Percentiles rank a stretch among this genome's conserved stretches.
Evolutionary conservation across 2,329 filamentous ascomycete genomes (phyloP).

Genomic region (Alternaria solani): DNA sequence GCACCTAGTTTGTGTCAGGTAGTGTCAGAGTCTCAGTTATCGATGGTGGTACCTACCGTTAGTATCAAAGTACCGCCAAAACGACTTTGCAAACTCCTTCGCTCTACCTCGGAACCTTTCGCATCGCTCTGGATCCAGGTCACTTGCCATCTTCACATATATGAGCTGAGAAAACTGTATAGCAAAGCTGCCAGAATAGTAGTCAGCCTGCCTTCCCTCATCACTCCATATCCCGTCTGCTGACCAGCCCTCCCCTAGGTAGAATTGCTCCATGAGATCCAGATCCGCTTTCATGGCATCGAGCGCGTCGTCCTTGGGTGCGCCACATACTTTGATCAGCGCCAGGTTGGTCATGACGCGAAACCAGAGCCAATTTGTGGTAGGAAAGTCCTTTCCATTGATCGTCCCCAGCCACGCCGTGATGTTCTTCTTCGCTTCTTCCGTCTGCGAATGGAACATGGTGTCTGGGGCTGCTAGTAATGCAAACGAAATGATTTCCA

Average conservation of each 20-base stretch:
- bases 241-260: constrained; percentile 58
- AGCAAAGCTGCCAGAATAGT: constrained; percentile 64
- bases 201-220: constrained; percentile 56
- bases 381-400: constrained; percentile 57
- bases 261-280: constrained; percentile 56
- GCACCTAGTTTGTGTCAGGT: constrained; percentile 48
- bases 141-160: constrained; percentile 55
- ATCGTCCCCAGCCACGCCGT: constrained; percentile 54
- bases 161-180: constrained; percentile 62
- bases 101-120: constrained; percentile 52
- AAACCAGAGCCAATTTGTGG: constrained; percentile 64
- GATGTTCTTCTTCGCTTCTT: constrained; percentile 49
- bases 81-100: constrained; percentile 51
- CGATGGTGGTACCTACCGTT: constrained; percentile 44
- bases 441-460: constrained; percentile 45
- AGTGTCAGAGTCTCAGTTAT: background rate
- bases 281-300: constrained; percentile 55
- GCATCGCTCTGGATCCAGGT: constrained; percentile 53
- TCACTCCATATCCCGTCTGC: constrained; percentile 57
- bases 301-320: constrained; percentile 47
- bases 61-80: constrained; percentile 60
- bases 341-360: constrained; percentile 61
- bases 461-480: constrained; percentile 55
- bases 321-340: constrained; percentile 53
- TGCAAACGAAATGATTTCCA: constrained; percentile 61